phyloP scores from a whole-genome alignment of 345 rosid genomes.

The Gossypium rotundifolium region DNA sequence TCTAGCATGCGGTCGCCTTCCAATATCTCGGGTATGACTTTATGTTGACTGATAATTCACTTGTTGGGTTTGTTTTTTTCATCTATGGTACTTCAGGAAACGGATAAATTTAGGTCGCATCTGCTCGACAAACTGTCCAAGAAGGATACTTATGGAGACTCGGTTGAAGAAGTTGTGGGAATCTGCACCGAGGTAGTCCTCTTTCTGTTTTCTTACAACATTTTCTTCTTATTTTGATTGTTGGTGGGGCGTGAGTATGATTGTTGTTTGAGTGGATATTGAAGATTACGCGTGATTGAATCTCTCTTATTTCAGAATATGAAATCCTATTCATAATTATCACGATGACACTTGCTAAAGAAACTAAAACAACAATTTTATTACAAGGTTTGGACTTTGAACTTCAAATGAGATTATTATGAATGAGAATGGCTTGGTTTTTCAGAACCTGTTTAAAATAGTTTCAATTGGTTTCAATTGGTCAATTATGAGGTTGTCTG shows the following conservation, averaged over 20 bases:
- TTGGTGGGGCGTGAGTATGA: not conserved
- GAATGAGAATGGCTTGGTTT: not conserved
- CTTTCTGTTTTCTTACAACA: not conserved
- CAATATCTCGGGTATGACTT: not conserved
- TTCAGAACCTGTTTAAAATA: not conserved
- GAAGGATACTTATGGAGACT: slow-evolving; percentile 58
- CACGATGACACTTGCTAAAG: not conserved
- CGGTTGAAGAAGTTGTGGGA: slow-evolving; percentile 60
- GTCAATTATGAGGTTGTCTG: not conserved
- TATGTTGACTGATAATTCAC: not conserved
- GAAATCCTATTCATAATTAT: not conserved
- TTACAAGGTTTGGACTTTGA: not conserved
- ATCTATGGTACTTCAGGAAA: slow-evolving; percentile 48
- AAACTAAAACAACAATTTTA: not conserved
- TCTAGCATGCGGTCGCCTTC: not conserved
- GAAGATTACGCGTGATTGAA: not conserved
- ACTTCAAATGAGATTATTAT: not conserved
- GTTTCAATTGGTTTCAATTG: not conserved
- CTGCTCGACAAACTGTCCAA: slow-evolving; percentile 55
- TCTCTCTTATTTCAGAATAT: not conserved
- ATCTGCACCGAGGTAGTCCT: slow-evolving; percentile 69
- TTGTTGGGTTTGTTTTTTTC: not conserved
- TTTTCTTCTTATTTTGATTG: not conserved
- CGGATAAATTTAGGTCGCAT: slow-evolving; percentile 66
- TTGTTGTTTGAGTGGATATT: not conserved